Conservation (phyloP, 2,329 filamentous ascomycete species). For the Trichoderma atrobrunneum region DNA sequence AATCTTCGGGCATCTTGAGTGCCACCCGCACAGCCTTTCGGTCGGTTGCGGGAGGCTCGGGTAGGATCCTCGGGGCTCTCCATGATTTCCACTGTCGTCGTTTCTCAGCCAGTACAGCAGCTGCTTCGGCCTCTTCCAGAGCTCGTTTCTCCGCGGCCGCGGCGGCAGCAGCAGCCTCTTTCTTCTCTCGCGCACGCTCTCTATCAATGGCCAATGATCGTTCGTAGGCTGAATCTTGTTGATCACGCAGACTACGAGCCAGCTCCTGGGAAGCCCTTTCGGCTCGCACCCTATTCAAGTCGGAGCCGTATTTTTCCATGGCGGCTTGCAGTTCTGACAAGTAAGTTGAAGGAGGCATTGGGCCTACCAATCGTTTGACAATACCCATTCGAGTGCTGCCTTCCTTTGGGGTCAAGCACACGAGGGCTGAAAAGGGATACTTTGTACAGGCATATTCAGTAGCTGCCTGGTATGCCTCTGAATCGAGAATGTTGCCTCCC, state of each 20-base stretch:
- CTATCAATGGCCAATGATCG: slow-evolving; percentile 83
- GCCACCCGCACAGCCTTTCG: slow-evolving; percentile 72
- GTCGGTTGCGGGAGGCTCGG: slow-evolving; percentile 62
- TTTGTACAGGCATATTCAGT: slow-evolving; percentile 83
- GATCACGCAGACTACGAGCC: slow-evolving; percentile 73
- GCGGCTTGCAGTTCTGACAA: slow-evolving; percentile 70
- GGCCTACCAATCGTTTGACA: slow-evolving; percentile 73
- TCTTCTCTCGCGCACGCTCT: slow-evolving; percentile 73
- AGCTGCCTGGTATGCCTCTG: slow-evolving; percentile 93
- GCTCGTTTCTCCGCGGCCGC: slow-evolving; percentile 64
- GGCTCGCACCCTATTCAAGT: slow-evolving; percentile 71
- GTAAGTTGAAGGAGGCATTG: slow-evolving; percentile 67
- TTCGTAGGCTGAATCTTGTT: slow-evolving; percentile 94
- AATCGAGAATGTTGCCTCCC: slow-evolving; percentile 89
- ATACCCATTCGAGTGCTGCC: slow-evolving; percentile 88
- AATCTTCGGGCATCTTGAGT: slow-evolving; percentile 58
- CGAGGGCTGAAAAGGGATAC: slow-evolving; percentile 83
- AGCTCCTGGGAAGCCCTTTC: slow-evolving; percentile 77
- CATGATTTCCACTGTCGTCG: slow-evolving; percentile 73
- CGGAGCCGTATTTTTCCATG: slow-evolving; percentile 71
- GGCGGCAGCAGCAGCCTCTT: slow-evolving; percentile 71
- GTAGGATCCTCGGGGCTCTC: slow-evolving; percentile 64
- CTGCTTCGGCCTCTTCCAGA: slow-evolving; percentile 59
- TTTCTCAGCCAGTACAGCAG: slow-evolving; percentile 45
- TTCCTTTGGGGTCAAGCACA: slow-evolving; percentile 83